Percentiles rank a stretch among this genome's conserved stretches.
Conservation (phyloP, 164 flowering plant genomes). For the Annona squamosa region DNA sequence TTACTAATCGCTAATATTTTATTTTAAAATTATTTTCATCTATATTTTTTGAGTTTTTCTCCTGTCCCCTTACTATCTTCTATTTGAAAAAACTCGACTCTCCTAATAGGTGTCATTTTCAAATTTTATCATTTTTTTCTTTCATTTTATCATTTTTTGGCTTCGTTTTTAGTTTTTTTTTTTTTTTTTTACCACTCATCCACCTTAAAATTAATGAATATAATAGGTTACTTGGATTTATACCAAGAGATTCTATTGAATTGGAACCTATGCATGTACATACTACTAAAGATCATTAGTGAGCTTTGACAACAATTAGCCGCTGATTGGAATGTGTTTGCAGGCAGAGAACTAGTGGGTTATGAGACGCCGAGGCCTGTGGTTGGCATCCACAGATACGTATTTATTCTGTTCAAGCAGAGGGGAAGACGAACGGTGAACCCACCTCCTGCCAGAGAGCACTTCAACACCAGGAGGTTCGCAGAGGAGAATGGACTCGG, state of each 20-base stretch:
- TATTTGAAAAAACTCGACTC: too few relatives aligned
- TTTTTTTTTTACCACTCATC: not conserved
- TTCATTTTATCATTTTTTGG: too few relatives aligned
- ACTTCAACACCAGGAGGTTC: constrained; percentile 58
- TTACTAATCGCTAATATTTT: too few relatives aligned
- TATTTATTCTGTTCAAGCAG: constrained; percentile 67
- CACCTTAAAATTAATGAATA: not conserved
- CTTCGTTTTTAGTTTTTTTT: too few relatives aligned
- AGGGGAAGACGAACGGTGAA: constrained; percentile 30
- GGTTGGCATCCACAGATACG: constrained; percentile 79
- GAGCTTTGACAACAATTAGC: not conserved
- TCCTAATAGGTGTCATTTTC: too few relatives aligned
- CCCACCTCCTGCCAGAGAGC: constrained; percentile 53
- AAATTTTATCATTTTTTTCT: too few relatives aligned
- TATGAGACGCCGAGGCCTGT: constrained; percentile 60
- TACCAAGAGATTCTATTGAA: too few relatives aligned
- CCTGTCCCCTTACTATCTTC: too few relatives aligned
- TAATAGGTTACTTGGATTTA: too few relatives aligned
- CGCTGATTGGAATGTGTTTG: not conserved
- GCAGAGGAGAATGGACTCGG: constrained; percentile 64
- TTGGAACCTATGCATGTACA: too few relatives aligned
- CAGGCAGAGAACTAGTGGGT: constrained; percentile 63
- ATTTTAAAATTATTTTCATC: too few relatives aligned
- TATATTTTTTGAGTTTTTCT: too few relatives aligned
- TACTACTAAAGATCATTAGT: not conserved